phyloP scores from a whole-genome alignment of 106 monocot species.

The Platanthera zijinensis region DNA sequence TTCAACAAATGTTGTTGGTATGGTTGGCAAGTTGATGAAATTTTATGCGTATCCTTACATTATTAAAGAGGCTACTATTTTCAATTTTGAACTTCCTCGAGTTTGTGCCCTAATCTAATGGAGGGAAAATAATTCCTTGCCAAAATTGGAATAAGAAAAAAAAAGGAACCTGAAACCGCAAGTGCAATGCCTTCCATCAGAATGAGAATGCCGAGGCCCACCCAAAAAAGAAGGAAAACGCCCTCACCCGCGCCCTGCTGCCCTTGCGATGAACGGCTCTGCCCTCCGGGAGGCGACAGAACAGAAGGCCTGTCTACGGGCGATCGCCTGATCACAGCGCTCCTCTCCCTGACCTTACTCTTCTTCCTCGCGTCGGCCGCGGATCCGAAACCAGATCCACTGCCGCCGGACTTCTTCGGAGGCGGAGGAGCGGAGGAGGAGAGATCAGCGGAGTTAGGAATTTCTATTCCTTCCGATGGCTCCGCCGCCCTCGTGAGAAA shows the following conservation, averaged over 20 bases:
- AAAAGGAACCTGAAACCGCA: conserved; percentile 57
- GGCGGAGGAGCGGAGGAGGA: conserved; percentile 4
- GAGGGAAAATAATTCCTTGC: neutral
- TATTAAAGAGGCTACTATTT: too few species aligned
- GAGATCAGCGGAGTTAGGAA: neutral
- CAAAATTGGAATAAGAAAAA: neutral
- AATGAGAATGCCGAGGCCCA: conserved; percentile 61
- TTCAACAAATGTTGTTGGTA: too few species aligned
- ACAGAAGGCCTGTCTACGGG: conserved; percentile 35
- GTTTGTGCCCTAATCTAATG: neutral
- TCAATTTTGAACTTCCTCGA: too few species aligned
- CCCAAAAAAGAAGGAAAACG: conserved; percentile 68
- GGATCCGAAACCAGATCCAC: conserved; percentile 33
- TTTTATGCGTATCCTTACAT: too few species aligned
- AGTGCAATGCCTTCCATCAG: conserved; percentile 62
- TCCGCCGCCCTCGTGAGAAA: neutral
- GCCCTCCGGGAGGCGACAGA: conserved; percentile 8
- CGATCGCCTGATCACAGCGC: conserved; percentile 33
- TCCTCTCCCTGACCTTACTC: conserved; percentile 21
- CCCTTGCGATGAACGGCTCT: conserved; percentile 9
- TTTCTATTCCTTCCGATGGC: neutral
- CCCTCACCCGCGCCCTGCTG: conserved; percentile 40
- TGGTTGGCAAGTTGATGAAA: too few species aligned
- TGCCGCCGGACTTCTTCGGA: conserved; percentile 16
- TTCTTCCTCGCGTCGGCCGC: conserved; percentile 17